phyloP scores from a whole-genome alignment of 2,329 filamentous ascomycete genomes.

The Aspergillus fumigatus region DNA sequence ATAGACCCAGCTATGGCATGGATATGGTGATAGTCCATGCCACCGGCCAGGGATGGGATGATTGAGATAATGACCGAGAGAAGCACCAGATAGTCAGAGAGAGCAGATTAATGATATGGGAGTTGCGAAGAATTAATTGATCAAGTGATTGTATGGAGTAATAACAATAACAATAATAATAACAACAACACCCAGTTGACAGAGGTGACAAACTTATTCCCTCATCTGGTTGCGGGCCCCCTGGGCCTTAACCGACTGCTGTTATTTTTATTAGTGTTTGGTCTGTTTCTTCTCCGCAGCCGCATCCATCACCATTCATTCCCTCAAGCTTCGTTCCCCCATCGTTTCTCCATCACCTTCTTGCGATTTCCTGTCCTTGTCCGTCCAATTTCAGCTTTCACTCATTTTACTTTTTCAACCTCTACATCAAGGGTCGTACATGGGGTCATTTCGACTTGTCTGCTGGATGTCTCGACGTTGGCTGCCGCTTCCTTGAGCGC shows the following conservation, averaged over 20 bases:
- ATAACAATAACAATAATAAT: background rate
- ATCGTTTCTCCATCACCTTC: background rate
- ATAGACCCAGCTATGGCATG: background rate
- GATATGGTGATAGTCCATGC: background rate
- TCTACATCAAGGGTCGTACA: slow-evolving; percentile 6
- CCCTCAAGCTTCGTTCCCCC: slow-evolving; percentile 1
- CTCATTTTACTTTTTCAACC: background rate
- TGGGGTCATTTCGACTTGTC: slow-evolving; percentile 12
- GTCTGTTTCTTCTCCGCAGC: slow-evolving; percentile 19
- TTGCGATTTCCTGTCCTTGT: background rate
- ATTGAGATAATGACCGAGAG: background rate
- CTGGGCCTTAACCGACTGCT: background rate
- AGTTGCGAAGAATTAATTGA: too few relatives aligned
- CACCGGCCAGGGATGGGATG: background rate
- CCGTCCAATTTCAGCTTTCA: background rate
- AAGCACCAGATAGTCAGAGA: slow-evolving; percentile 3
- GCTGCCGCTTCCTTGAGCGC: slow-evolving; percentile 14
- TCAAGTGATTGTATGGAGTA: background rate
- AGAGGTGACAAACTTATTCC: background rate
- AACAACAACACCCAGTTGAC: background rate
- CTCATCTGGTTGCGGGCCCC: slow-evolving; percentile 11
- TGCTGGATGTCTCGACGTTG: slow-evolving; percentile 12
- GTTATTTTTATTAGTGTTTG: slow-evolving; percentile 5
- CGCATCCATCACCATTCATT: slow-evolving; percentile 15
- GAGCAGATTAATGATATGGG: slow-evolving; percentile 7